Base-by-base conservation (phyloP, 495 filamentous ascomycete species). In the Neurospora sp. region DNA sequence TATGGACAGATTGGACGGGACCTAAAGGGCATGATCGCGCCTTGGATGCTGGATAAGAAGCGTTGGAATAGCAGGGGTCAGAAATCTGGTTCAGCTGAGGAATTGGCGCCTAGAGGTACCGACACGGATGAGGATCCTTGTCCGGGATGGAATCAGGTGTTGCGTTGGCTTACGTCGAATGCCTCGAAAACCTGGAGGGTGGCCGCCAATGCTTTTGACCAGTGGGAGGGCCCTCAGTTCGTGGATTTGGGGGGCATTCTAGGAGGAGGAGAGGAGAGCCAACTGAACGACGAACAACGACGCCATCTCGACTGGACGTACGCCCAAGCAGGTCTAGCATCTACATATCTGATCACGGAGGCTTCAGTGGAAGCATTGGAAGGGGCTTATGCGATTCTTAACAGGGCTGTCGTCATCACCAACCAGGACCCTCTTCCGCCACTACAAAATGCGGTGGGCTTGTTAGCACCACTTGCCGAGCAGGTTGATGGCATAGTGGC, bases 181-280 rank as follows among this genome's bases (percentile, higher is more conserved):
- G 84, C 93, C 8, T 85, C 87, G 7, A 89, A 86, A 39, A 89
- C 89, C 10, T 86, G 83, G 82, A 82, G 78, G 46, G 82, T 85
- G 71, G 89, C 89, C 39, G 87, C 91, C 4, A 84, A 82, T 69
- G 90, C 88, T 11, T 85, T 94, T 73, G 84, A 87, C 68, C 87
- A 91, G 70, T 98, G 94, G 94, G 88, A 90, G 76, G 94, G 94
- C 0, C 93, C 94, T 4, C 83, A 83, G 68, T 93, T 97, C 82
- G 85, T 93, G 31, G 94, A 97, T 76, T 78, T 94, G 53, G 93
- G 91, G 20, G 92, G 90, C 16, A 93, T 97, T 76, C 76, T 94
- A 61, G 93, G 90, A 31, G 93, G 90, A 81, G 93, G 90, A 81
- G 87, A 83, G 11, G 82, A 85, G 1, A 74, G 77, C 46, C 85